Evolutionary conservation across 2,329 filamentous ascomycete genomes (phyloP).

Genomic region (Diaporthe sp.): DNA sequence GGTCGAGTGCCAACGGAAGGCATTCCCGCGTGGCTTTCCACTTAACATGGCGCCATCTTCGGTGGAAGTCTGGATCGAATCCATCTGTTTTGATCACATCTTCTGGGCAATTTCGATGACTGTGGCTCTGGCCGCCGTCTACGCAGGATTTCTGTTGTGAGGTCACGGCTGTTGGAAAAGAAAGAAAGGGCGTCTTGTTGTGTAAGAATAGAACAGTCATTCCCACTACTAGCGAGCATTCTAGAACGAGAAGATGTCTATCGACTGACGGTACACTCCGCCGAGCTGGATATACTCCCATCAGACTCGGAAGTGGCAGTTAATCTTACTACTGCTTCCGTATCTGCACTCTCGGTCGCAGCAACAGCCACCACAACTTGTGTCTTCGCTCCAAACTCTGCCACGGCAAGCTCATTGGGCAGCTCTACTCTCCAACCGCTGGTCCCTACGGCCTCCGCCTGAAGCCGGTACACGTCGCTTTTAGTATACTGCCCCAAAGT

Average conservation of each 20-base stretch:
- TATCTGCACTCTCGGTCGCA: slow-evolving; percentile 49
- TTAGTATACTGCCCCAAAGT: slow-evolving; percentile 49
- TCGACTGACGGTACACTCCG: slow-evolving; percentile 50
- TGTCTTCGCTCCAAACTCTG: slow-evolving; percentile 56
- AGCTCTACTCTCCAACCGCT: slow-evolving; percentile 62
- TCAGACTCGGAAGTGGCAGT: slow-evolving; percentile 63
- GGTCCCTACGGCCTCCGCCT: slow-evolving; percentile 43
- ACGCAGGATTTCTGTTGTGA: neutral
- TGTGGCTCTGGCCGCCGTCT: slow-evolving; percentile 4
- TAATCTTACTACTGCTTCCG: slow-evolving; percentile 57
- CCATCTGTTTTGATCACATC: neutral
- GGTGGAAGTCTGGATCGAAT: slow-evolving; percentile 30
- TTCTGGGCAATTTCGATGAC: neutral
- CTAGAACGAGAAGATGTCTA: neutral
- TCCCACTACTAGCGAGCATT: neutral
- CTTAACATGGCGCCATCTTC: neutral
- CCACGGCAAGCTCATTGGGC: slow-evolving; percentile 56
- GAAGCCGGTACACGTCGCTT: slow-evolving; percentile 4
- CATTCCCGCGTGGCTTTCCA: slow-evolving; percentile 37
- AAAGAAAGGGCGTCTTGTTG: neutral
- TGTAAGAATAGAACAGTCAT: neutral
- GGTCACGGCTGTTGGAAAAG: neutral
- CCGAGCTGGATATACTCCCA: slow-evolving; percentile 46
- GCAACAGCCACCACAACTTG: slow-evolving; percentile 59
- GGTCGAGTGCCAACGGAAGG: slow-evolving; percentile 37